Percentiles rank a stretch among this genome's conserved stretches.
phyloP scores from a whole-genome alignment of 768 basidiomycete genomes.

The Lactarius vividus region DNA sequence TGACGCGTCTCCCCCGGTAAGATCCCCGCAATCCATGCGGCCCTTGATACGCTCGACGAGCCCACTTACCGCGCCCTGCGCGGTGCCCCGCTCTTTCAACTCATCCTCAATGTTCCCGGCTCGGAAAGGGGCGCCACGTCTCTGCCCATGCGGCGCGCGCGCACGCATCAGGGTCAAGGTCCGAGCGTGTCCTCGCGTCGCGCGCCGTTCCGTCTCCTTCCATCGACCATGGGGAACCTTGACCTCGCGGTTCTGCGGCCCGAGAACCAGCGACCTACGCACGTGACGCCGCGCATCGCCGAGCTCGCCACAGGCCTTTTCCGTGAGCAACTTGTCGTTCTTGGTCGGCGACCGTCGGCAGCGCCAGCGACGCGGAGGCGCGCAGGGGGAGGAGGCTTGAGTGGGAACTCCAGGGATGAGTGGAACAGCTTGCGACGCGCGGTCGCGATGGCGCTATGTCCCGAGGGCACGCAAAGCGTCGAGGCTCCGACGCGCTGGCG shows the following conservation, averaged over 20 bases:
- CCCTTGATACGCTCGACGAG: conserved; percentile 19
- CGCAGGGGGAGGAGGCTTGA: neutral
- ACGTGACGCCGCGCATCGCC: conserved; percentile 61
- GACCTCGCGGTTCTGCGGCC: conserved; percentile 57
- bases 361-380: neutral
- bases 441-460: conserved; percentile 18
- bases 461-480: conserved; percentile 15
- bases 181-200: neutral
- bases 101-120: neutral
- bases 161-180: neutral
- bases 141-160: neutral
- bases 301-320: conserved; percentile 51
- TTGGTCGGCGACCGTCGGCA: conserved; percentile 44
- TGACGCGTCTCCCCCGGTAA: neutral
- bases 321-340: conserved; percentile 50
- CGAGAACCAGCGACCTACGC: conserved; percentile 53
- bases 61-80: neutral
- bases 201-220: conserved; percentile 22
- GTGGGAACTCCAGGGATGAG: neutral
- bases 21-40: conserved; percentile 14
- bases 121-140: neutral
- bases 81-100: conserved; percentile 12
- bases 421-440: conserved; percentile 4
- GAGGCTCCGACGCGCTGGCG: conserved; percentile 18
- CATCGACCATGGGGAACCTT: conserved; percentile 37